Evolutionary conservation across 2,329 filamentous ascomycete species (phyloP), one percentile per base, ranked within the genome.

Genomic region (Diaporthe longicolla): DNA sequence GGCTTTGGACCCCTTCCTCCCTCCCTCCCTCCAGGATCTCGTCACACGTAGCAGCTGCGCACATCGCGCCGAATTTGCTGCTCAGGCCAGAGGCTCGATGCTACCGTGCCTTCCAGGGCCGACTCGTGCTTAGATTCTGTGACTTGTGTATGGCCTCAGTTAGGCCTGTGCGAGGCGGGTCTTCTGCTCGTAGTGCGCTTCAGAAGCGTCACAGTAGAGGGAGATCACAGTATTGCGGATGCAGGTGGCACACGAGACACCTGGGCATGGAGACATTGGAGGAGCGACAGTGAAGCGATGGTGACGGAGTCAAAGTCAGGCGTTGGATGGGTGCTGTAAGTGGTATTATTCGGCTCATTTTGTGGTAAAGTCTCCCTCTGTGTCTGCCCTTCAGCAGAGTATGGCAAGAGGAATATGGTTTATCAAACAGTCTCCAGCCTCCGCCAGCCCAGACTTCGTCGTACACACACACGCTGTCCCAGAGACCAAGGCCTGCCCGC

Each of bases 11-110:
- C 26, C 24, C 9, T 26, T 17, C n/a, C 13, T 8, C 3, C 59
- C 59, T 21, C 17, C 24, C 58, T 21, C 17, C 40, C 40, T 3
- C 17, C 26, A n/a, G 32, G 63, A 50, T 24, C 32, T 52, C 32
- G 63, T 68, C 63, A 68, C 63, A 66, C n/a, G 45, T 66, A 66
- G 45, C 63, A 52, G 63, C 63, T 52, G 63, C 45, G 52, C 63
- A 50, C 32, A 68, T 54, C 32, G 32, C 63, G n/a, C 29, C 9
- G 32, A 17, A 9, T 11, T 24, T 32, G 21, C 37, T 17, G n/a
- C 63, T 35, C 63, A 11, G 32, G 32, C 29, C 55, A 32, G 55
- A 58, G 35, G 15, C 37, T 66, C 45, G n/a, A 66, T 66, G 63
- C 32, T 37, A 66, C 63, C 5, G 63, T 66, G 4, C 26, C 63